Conservation (phyloP, 2,329 filamentous ascomycete genomes). For the Stagonosporopsis tanaceti region DNA sequence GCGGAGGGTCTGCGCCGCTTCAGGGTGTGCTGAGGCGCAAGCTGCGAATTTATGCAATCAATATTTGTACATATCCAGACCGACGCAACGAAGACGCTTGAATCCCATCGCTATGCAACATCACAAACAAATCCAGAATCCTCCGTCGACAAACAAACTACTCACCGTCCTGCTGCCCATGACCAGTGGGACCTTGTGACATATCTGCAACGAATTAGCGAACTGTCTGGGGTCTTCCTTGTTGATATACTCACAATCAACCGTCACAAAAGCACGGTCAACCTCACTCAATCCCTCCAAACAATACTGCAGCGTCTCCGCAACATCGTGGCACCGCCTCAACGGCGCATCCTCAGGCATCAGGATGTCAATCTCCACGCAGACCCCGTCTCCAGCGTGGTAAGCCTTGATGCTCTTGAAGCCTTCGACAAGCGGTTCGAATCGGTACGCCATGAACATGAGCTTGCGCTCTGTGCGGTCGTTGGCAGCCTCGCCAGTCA, state of each 20-base stretch:
- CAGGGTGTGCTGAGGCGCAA: not conserved
- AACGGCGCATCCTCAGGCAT: constrained; percentile 63
- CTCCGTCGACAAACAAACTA: not conserved
- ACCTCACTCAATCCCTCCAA: constrained; percentile 63
- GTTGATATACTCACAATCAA: constrained; percentile 54
- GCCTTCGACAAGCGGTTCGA: constrained; percentile 61
- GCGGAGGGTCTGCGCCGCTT: not conserved
- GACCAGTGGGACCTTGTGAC: constrained; percentile 37
- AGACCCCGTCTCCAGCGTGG: constrained; percentile 69
- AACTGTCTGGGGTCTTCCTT: not conserved
- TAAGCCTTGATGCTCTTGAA: constrained; percentile 66
- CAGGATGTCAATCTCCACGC: constrained; percentile 69
- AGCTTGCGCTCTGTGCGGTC: constrained; percentile 63
- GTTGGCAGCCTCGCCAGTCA: constrained; percentile 66
- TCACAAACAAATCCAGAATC: not conserved
- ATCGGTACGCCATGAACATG: constrained; percentile 67
- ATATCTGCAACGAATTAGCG: constrained; percentile 29
- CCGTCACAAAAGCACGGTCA: constrained; percentile 61
- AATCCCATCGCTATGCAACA: constrained; percentile 8
- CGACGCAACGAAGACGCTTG: not conserved
- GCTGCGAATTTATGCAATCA: not conserved
- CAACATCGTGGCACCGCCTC: constrained; percentile 65
- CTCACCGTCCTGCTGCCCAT: constrained; percentile 23
- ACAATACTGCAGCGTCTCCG: constrained; percentile 71
- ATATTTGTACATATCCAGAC: not conserved